phyloP scores from a whole-genome alignment of 2,329 filamentous ascomycete species.

The Nigrospora oryzae region DNA sequence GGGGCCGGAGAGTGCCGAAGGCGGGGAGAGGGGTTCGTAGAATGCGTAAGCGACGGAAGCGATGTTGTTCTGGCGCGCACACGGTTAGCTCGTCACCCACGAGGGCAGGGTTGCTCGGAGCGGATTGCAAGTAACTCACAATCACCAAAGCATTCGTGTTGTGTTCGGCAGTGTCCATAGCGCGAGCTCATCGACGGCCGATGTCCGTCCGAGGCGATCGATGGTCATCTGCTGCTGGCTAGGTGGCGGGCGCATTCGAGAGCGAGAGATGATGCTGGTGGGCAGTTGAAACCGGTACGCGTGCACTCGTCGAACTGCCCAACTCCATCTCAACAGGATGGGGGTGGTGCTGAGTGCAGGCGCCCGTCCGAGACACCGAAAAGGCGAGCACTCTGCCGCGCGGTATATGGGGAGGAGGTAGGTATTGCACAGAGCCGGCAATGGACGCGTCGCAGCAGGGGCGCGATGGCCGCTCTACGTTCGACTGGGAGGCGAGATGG shows the following conservation, averaged over 20 bases:
- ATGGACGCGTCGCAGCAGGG: too few relatives aligned
- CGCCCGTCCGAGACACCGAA: too few relatives aligned
- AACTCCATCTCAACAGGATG: slow-evolving; percentile 29
- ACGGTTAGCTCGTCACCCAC: neutral
- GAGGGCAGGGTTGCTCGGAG: neutral
- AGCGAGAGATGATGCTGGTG: too few relatives aligned
- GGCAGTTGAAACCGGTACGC: slow-evolving; percentile 1
- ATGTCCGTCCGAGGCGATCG: neutral
- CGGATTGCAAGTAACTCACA: slow-evolving; percentile 27
- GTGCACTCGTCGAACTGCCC: slow-evolving; percentile 6
- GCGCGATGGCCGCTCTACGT: too few relatives aligned
- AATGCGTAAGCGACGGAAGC: slow-evolving; percentile 45
- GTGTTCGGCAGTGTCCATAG: slow-evolving; percentile 57
- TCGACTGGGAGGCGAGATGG: too few relatives aligned
- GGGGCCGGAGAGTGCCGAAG: slow-evolving; percentile 33
- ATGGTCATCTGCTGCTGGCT: neutral
- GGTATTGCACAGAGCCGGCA: too few relatives aligned
- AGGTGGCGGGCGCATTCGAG: slow-evolving; percentile 1
- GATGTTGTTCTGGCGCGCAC: slow-evolving; percentile 41
- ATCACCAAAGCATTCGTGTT: slow-evolving; percentile 53
- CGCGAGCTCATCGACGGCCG: slow-evolving; percentile 24
- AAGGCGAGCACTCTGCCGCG: too few relatives aligned
- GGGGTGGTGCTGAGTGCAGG: neutral
- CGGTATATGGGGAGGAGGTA: too few relatives aligned
- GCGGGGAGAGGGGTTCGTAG: slow-evolving; percentile 40